Evolutionary conservation across 2,329 filamentous ascomycete genomes (phyloP).

Genomic region (Cladorrhinum sp.): DNA sequence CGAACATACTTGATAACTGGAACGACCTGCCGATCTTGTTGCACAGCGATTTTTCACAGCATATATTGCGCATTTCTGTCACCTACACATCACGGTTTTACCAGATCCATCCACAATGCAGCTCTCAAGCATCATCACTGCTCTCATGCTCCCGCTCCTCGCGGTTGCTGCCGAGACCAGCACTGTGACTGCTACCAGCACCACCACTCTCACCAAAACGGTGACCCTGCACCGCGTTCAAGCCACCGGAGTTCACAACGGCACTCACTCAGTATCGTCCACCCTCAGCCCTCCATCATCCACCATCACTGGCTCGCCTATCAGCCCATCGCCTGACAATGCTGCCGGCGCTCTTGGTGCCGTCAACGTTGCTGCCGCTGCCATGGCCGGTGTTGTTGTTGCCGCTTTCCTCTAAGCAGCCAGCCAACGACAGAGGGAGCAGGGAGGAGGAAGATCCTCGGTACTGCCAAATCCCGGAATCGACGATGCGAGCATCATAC

Average conservation of each 20-base stretch:
- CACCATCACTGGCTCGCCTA: constrained; percentile 24
- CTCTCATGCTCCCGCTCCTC: constrained; percentile 51
- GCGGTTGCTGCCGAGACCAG: constrained; percentile 46
- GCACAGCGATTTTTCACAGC: neutral
- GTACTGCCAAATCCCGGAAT: constrained; percentile 23
- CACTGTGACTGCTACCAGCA: constrained; percentile 49
- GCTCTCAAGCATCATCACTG: constrained; percentile 44
- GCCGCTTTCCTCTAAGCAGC: constrained; percentile 49
- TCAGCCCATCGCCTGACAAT: constrained; percentile 32
- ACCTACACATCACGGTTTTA: neutral
- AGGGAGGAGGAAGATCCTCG: constrained; percentile 5
- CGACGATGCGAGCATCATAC: constrained; percentile 33
- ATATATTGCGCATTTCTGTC: neutral
- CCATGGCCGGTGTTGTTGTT: constrained; percentile 48
- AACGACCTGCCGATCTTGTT: neutral
- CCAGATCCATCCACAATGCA: constrained; percentile 37
- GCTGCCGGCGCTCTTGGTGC: constrained; percentile 45
- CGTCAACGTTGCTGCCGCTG: constrained; percentile 46
- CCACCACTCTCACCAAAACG: constrained; percentile 48
- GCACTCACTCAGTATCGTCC: constrained; percentile 32
- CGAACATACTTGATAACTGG: neutral
- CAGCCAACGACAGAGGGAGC: neutral
- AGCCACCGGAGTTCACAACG: constrained; percentile 34
- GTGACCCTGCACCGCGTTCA: constrained; percentile 38
- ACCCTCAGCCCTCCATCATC: constrained; percentile 29